Evolutionary conservation across 345 rosid species (phyloP).

Genomic region (Bruguiera sexangula): DNA sequence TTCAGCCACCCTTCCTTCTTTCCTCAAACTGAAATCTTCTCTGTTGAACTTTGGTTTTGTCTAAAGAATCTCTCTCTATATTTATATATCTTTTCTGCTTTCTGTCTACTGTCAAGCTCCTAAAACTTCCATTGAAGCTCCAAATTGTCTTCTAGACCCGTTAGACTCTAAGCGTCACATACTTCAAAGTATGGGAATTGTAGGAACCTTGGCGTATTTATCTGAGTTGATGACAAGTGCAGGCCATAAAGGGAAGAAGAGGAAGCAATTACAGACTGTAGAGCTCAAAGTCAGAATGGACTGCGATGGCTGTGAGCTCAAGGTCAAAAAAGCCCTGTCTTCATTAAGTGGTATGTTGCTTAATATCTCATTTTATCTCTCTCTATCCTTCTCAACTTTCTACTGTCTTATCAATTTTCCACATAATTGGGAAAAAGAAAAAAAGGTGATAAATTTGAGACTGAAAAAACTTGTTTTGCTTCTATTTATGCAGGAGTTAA

Average conservation of each 20-base stretch:
- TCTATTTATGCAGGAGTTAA: slow-evolving; percentile 57
- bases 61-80: not conserved
- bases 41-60: not conserved
- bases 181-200: slow-evolving; percentile 62
- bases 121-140: not conserved
- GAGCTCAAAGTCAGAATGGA: slow-evolving; percentile 97
- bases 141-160: not conserved
- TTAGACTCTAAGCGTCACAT: not conserved
- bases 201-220: slow-evolving; percentile 72
- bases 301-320: slow-evolving; percentile 98
- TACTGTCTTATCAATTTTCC: not conserved
- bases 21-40: no score
- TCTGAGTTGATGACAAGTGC: slow-evolving; percentile 67
- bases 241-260: slow-evolving; percentile 52
- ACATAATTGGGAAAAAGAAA: no score
- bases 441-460: not conserved
- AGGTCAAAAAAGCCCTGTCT: slow-evolving; percentile 80
- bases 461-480: not conserved
- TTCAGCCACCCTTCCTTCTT: no score
- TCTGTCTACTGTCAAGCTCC: not conserved
- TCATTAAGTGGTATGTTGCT: slow-evolving; percentile 60
- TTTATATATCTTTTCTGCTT: no score
- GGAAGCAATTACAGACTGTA: slow-evolving; percentile 71
- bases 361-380: not conserved
- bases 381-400: not conserved